Evolutionary conservation across 495 filamentous ascomycete genomes (phyloP), one percentile per base, ranked within the genome.

Genomic region (Aspergillus ostianus): DNA sequence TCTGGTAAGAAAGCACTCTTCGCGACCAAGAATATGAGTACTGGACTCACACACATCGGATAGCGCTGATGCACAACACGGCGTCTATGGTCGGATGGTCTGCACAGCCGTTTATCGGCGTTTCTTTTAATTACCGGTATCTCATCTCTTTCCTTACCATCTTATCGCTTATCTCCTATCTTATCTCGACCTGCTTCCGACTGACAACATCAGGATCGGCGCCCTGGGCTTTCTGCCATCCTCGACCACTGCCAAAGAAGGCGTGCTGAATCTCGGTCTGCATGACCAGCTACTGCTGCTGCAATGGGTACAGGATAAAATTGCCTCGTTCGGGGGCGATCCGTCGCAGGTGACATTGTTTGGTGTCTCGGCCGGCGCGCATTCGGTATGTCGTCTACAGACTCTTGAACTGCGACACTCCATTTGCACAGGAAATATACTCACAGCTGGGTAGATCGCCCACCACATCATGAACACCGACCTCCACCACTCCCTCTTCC

Each of bases 221-320:
- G 81, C 85, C 0, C 70, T 90, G 29, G 87, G 87, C 7, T 90
- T 89, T 61, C 56, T 88, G 32, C 79, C 85, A 5, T 83, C 81
- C 1, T 71, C 63, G 6, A 30, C 81, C 51, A 76, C 78, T 0
- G 79, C 79, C 4, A 76, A 79, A 50, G 80, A 84, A 49, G 84
- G 82, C 0, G 6, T 83, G 30, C 64, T 87, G 55, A 90, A 90
- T 63, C 67, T 88, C 10, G 87, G 87, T 15, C 67, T 90, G 52
- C 82, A 80, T 61, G 86, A 90, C 68, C 86, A 89, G 63, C 67
- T 81, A 21, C 64, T 78, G 29, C 53, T 84, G 48, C 74, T 90
- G 51, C 69, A 83, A 67, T 88, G 86, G 86, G 81, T 88, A 13
- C 73, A 79, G 59, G 75, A 82, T 10, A 88, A 87, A 60, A 82